Evolutionary conservation across 176 grass and related monocot genomes (phyloP).

Genomic region (Oryza punctata): DNA sequence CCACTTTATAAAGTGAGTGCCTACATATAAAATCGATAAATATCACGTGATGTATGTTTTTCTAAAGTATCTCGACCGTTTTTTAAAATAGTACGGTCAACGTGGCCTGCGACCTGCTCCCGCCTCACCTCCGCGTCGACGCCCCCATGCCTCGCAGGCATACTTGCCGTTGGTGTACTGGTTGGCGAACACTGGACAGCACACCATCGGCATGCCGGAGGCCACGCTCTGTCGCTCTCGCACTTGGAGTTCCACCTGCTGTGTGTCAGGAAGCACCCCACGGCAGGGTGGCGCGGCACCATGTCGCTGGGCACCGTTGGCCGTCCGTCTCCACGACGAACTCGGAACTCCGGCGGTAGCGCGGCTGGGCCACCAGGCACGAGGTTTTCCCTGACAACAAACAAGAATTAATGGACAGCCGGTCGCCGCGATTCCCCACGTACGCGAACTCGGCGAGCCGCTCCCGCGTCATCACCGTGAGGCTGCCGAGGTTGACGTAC

Average conservation of each 20-base stretch:
- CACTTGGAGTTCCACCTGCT: slow-evolving; percentile 49
- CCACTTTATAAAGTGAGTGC: too few species aligned
- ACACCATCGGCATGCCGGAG: slow-evolving; percentile 54
- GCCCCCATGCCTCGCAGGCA: slow-evolving; percentile 44
- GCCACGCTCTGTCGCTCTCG: slow-evolving; percentile 41
- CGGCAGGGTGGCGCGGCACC: slow-evolving; percentile 51
- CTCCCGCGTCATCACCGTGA: slow-evolving; percentile 39
- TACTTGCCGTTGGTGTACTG: slow-evolving; percentile 50
- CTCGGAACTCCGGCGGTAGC: slow-evolving; percentile 44
- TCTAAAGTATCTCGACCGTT: too few species aligned
- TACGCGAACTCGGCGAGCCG: slow-evolving; percentile 58
- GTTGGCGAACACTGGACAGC: slow-evolving; percentile 55
- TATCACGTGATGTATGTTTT: too few species aligned
- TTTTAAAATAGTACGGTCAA: too few species aligned
- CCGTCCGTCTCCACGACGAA: slow-evolving; percentile 42
- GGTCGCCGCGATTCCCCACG: slow-evolving; percentile 59
- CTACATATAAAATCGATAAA: too few species aligned
- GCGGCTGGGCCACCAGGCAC: neutral
- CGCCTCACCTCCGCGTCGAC: slow-evolving; percentile 47
- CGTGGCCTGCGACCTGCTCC: too few species aligned
- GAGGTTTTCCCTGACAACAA: slow-evolving; percentile 44
- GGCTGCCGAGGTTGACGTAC: slow-evolving; percentile 64
- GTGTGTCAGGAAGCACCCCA: slow-evolving; percentile 55
- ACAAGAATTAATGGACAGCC: slow-evolving; percentile 45
- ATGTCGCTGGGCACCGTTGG: slow-evolving; percentile 34